These are phyloP conservation scores for Cladorrhinum samala DNA, from an alignment of 495 filamentous ascomycete species.

Conservation along the genomic window DNA sequence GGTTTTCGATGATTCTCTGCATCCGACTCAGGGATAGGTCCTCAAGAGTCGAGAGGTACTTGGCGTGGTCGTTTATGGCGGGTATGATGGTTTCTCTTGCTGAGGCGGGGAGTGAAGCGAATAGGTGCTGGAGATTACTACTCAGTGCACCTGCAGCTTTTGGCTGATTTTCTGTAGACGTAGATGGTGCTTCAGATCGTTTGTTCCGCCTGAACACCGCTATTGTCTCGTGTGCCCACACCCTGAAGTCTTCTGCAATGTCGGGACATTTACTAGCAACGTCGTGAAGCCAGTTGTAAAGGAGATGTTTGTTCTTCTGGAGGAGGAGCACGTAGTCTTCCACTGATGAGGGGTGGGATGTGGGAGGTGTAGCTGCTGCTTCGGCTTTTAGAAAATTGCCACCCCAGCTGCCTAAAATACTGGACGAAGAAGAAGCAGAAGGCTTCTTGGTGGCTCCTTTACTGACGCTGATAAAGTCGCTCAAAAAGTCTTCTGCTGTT, in stretches of 20 bases:
- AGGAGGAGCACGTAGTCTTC: conserved; percentile 57
- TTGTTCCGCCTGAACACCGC: conserved; percentile 22
- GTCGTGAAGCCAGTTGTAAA: conserved; percentile 58
- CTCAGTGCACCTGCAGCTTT: conserved; percentile 41
- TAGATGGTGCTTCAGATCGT: not conserved
- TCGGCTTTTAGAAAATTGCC: conserved; percentile 13
- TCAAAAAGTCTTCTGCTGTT: conserved; percentile 52
- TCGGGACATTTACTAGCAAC: conserved; percentile 56
- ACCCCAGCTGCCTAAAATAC: not conserved
- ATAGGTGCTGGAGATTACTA: conserved; percentile 37
- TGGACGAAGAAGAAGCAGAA: not conserved
- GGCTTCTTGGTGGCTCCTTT: conserved; percentile 21
- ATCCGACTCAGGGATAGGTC: conserved; percentile 43
- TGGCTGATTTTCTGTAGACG: not conserved
- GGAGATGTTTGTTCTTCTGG: conserved; percentile 44
- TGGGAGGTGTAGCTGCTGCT: too few species aligned
- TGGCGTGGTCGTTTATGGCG: conserved; percentile 46
- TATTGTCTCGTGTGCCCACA: conserved; percentile 28
- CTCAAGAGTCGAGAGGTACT: conserved; percentile 47
- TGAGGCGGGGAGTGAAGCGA: conserved; percentile 34
- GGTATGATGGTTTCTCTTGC: conserved; percentile 30
- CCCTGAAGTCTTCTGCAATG: conserved; percentile 43
- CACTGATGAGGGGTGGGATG: conserved; percentile 44
- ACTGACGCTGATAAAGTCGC: conserved; percentile 50
- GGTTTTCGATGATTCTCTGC: conserved; percentile 35